A percentile compares a stretch with the other conserved stretches of the same genome.
Evolutionary conservation across 2,329 filamentous ascomycete species (phyloP).

Genomic region (Fusarium foetens): DNA sequence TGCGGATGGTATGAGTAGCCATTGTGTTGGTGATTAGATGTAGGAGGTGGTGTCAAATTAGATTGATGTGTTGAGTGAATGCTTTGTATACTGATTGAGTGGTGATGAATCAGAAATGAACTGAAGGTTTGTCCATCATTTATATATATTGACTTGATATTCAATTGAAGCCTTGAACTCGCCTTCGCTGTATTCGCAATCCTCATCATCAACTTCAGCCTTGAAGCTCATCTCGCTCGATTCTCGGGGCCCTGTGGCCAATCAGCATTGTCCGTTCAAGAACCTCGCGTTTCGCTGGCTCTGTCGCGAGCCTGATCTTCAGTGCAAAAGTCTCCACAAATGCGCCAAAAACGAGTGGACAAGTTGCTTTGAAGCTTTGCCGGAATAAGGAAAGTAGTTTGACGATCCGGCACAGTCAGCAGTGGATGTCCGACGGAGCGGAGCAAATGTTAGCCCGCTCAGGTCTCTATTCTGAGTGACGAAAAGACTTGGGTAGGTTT

Average conservation of each 20-base stretch:
- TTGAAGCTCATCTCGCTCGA: background rate
- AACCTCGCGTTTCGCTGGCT: conserved; percentile 19
- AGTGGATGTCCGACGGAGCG: background rate
- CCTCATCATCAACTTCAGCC: background rate
- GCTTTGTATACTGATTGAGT: background rate
- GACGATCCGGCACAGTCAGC: background rate
- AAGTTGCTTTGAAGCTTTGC: background rate
- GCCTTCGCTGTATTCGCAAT: background rate
- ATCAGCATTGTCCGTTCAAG: background rate
- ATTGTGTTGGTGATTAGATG: conserved; percentile 12
- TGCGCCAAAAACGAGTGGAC: conserved; percentile 6
- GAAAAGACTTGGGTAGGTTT: background rate
- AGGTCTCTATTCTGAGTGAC: rapidly evolving
- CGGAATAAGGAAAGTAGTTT: background rate
- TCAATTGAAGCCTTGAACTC: background rate
- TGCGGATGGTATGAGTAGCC: conserved; percentile 52
- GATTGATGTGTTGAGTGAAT: background rate
- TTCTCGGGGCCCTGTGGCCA: background rate
- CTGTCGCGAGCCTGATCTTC: background rate
- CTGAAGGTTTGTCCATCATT: background rate
- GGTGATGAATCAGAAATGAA: background rate
- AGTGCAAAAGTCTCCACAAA: background rate
- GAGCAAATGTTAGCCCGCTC: background rate
- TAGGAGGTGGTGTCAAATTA: background rate
- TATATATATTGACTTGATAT: background rate